These are phyloP conservation scores for Venturia oleaginea DNA, from an alignment of 2,329 filamentous ascomycete genomes.

Conservation along the genomic window DNA sequence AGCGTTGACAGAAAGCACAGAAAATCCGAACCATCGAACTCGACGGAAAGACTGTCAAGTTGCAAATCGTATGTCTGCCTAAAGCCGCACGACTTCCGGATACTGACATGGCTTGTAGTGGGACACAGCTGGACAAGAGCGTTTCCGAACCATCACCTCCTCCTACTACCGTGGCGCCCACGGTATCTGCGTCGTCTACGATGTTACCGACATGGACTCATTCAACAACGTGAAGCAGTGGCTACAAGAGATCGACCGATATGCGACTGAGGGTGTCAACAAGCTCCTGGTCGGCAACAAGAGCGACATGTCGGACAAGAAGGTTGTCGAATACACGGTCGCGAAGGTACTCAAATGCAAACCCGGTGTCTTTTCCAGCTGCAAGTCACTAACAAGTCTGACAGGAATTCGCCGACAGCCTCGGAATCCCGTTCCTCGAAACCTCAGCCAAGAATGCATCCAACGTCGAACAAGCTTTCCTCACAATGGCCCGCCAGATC, in stretches of 20 bases:
- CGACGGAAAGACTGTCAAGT: slow-evolving; percentile 98
- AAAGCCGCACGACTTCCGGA: not conserved
- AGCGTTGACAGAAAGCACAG: slow-evolving; percentile 37
- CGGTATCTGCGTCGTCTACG: slow-evolving; percentile 99
- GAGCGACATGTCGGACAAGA: slow-evolving; percentile 99
- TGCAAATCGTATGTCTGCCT: slow-evolving; percentile 75
- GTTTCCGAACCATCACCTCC: slow-evolving; percentile 98
- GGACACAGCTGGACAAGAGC: slow-evolving; percentile 98
- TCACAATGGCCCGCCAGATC: slow-evolving; percentile 99
- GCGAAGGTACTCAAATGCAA: slow-evolving; percentile 64
- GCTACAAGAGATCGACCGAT: slow-evolving; percentile 98
- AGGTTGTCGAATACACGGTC: slow-evolving; percentile 98
- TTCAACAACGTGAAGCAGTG: slow-evolving; percentile 99
- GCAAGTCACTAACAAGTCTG: not conserved
- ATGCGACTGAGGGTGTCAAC: slow-evolving; percentile 98
- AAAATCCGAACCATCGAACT: slow-evolving; percentile 99
- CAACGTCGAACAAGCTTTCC: slow-evolving; percentile 98
- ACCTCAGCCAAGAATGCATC: slow-evolving; percentile 99
- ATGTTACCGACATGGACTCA: slow-evolving; percentile 99
- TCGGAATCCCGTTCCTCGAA: slow-evolving; percentile 98
- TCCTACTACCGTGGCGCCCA: slow-evolving; percentile 99
- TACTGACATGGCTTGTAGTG: slow-evolving; percentile 49
- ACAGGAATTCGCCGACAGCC: slow-evolving; percentile 96
- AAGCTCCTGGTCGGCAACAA: slow-evolving; percentile 99
- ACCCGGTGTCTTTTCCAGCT: not conserved